Evolutionary conservation across 768 basidiomycete genomes (phyloP).

Genomic region (Pulveroboletus sp.): DNA sequence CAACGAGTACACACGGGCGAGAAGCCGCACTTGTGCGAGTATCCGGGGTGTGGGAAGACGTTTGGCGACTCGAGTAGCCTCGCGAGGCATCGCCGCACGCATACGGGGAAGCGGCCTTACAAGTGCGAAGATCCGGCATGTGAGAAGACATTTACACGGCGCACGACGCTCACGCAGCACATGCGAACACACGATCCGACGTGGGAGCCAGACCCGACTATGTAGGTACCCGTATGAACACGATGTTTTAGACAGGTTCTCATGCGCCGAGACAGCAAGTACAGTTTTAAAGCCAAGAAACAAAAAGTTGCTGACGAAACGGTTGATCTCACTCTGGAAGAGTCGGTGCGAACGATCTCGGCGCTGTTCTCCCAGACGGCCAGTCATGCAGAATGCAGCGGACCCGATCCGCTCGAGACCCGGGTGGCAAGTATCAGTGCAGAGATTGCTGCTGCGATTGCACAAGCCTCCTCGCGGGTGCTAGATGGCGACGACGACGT

Average conservation of each 20-base stretch:
- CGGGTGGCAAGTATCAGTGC: slow-evolving; percentile 77
- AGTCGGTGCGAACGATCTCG: slow-evolving; percentile 73
- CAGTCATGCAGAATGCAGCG: slow-evolving; percentile 30
- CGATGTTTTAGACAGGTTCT: slow-evolving; percentile 8
- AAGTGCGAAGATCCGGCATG: slow-evolving; percentile 81
- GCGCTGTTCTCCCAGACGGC: slow-evolving; percentile 59
- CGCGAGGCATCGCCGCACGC: slow-evolving; percentile 87
- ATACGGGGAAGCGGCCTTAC: slow-evolving; percentile 83
- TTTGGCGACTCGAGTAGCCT: slow-evolving; percentile 92
- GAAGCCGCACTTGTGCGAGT: slow-evolving; percentile 89
- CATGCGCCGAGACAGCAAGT: slow-evolving; percentile 49
- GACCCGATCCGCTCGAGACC: slow-evolving; percentile 48
- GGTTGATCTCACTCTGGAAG: slow-evolving; percentile 60
- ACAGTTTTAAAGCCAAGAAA: slow-evolving; percentile 76
- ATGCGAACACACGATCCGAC: slow-evolving; percentile 85
- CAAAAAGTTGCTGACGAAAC: slow-evolving; percentile 49
- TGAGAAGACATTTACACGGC: slow-evolving; percentile 85
- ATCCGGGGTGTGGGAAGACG: slow-evolving; percentile 81
- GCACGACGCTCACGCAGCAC: slow-evolving; percentile 81
- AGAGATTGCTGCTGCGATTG: slow-evolving; percentile 78
- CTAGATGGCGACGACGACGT: slow-evolving; percentile 55
- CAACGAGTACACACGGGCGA: slow-evolving; percentile 89
- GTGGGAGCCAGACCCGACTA: slow-evolving; percentile 82
- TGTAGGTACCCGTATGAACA: slow-evolving; percentile 46
- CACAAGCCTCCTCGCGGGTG: slow-evolving; percentile 64